Base-by-base conservation (phyloP, 306 rosid genomes). In the Lagenaria siceraria region DNA sequence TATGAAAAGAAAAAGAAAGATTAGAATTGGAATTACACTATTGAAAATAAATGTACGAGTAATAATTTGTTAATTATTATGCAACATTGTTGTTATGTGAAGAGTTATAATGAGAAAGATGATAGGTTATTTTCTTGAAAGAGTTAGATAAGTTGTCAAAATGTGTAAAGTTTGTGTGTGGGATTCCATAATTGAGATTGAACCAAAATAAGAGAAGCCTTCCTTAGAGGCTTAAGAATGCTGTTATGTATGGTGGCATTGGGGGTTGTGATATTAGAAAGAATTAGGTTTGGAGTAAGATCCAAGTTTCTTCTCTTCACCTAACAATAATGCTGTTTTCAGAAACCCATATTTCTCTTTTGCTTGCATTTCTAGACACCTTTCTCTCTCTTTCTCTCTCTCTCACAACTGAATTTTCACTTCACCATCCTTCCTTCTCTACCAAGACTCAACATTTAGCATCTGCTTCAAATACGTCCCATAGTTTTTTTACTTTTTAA, bases 351-450 rank as follows among this genome's bases (percentile, higher is more conserved):
- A 61, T 22, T 75, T 18, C 61, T 18, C 61, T 46, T 49, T 89
- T 88, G 96, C 98, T 93, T 93, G 87, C 83, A 83, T 65, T 83
- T 74, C 80, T 84, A 93, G 91, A 78, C 21, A 80, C 22, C 85
- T 82, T 35, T 15, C 63, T 10, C 29, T 75, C 8, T 53, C 78
- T 78, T 78, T 33, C 84, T 82, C 36, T 18, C 63, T 6, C 36
- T 65, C 15, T 22, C 79, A 78, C 74, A 77, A 82, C 25, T 81
- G 87, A 84, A 85, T 80, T 78, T 79, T 84, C 80, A 79, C 75
- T 85, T 81, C 85, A 87, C 96, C 85, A 78, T 88, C 89, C 94
- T 78, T 56, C 25, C 96, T 92, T 92, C 80, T 77, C 60, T 61
- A 36, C 82, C 64, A 90, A 87, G 91, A 51, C 79, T 84, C 53